These are phyloP conservation scores for Vitis hybrid DNA, from an alignment of 177 flowering plant species.

Conservation along the genomic window DNA sequence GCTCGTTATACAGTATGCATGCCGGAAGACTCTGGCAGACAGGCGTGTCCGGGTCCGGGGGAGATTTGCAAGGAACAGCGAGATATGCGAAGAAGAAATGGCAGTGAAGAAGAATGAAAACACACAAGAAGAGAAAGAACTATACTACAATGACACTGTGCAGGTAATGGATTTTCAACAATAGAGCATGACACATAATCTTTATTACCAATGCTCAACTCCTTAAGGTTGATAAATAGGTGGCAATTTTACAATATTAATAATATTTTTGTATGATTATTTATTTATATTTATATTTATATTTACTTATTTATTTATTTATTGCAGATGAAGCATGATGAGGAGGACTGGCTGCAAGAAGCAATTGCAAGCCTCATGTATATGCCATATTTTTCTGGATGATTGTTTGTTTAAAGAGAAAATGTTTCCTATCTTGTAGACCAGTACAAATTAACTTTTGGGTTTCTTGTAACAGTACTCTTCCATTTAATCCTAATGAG, in stretches of 20 bases:
- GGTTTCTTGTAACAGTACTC: no score
- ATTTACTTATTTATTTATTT: background rate
- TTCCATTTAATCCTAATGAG: no score
- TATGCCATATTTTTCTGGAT: slow-evolving; percentile 22
- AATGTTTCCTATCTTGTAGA: no score
- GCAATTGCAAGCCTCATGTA: slow-evolving; percentile 39
- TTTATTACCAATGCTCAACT: background rate
- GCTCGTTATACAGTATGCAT: slow-evolving; percentile 56
- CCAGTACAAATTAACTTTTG: no score
- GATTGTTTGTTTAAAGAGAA: background rate
- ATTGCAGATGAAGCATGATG: slow-evolving; percentile 41
- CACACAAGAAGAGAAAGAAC: slow-evolving; percentile 15
- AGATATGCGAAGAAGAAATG: slow-evolving; percentile 31
- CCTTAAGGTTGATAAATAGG: no score
- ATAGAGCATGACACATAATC: background rate
- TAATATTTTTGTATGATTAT: background rate
- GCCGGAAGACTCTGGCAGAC: slow-evolving; percentile 84
- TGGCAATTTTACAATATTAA: background rate
- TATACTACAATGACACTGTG: slow-evolving; percentile 11
- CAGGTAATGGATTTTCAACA: slow-evolving; percentile 25
- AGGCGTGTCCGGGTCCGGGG: slow-evolving; percentile 73
- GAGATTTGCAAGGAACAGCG: slow-evolving; percentile 77
- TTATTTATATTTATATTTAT: background rate
- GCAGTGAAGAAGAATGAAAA: slow-evolving; percentile 12
- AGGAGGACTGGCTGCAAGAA: slow-evolving; percentile 55